phyloP scores from a whole-genome alignment of 352 stramenopile genomes.

The Phytopythium montanum region DNA sequence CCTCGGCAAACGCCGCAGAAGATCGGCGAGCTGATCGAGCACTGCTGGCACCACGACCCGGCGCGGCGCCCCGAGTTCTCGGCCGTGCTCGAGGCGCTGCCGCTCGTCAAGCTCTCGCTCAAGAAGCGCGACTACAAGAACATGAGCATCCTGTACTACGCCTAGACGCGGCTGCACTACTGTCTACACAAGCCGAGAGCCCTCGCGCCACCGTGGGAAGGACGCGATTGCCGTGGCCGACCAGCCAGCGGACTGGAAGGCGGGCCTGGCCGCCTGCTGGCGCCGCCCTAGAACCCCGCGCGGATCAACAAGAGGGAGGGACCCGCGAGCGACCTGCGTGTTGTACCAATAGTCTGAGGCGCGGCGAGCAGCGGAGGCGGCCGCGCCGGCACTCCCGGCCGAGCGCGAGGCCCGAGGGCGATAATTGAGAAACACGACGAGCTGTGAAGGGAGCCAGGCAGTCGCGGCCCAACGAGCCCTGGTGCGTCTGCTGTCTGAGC shows the following conservation, averaged over 20 bases:
- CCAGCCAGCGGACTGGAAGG: not conserved
- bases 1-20: slow-evolving; percentile 80
- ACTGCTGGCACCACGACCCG: slow-evolving; percentile 84
- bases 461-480: no score
- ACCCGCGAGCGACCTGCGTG: not conserved
- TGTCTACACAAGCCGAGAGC: not conserved
- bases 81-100: slow-evolving; percentile 70
- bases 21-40: slow-evolving; percentile 77
- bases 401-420: not conserved
- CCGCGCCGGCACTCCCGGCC: not conserved
- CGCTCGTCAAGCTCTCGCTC: slow-evolving; percentile 72
- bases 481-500: no score
- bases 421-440: not conserved
- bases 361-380: not conserved
- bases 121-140: slow-evolving; percentile 89
- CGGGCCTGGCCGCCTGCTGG: not conserved
- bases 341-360: slow-evolving; percentile 8
- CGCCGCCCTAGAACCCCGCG: not conserved
- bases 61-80: slow-evolving; percentile 69
- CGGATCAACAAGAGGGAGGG: not conserved
- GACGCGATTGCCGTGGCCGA: not conserved
- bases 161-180: not conserved
- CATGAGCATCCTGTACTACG: slow-evolving; percentile 54
- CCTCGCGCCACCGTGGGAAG: not conserved
- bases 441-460: not conserved